Conservation (phyloP, 2,329 filamentous ascomycete genomes). For the Scedosporium aurantiacum region DNA sequence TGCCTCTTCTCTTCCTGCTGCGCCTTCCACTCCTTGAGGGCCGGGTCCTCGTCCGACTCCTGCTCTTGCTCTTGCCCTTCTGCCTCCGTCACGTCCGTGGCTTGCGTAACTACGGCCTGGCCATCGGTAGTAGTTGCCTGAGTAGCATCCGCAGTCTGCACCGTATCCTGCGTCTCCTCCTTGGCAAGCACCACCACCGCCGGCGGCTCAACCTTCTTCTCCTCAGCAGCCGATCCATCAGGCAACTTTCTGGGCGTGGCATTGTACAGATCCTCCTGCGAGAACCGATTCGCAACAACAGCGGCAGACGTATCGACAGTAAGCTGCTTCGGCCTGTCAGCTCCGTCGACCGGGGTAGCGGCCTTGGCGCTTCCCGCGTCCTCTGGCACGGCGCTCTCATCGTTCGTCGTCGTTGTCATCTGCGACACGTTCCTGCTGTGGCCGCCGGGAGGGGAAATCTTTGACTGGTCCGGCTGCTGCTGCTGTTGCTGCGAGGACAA, state of each 20-base stretch:
- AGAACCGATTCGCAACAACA: slow-evolving; percentile 8
- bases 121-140: slow-evolving; percentile 5
- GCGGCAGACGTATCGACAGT: background rate
- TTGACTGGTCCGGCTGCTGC: background rate
- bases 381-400: slow-evolving; percentile 9
- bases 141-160: slow-evolving; percentile 6
- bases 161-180: background rate
- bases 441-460: background rate
- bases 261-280: slow-evolving; percentile 23
- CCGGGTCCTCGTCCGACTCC: slow-evolving; percentile 12
- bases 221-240: background rate
- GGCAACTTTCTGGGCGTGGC: slow-evolving; percentile 16
- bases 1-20: slow-evolving; percentile 34
- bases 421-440: slow-evolving; percentile 3
- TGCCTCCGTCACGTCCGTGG: background rate
- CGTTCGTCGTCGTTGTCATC: slow-evolving; percentile 9
- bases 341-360: background rate
- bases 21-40: slow-evolving; percentile 28
- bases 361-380: slow-evolving; percentile 5
- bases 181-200: background rate
- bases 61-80: too few relatives aligned
- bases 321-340: background rate
- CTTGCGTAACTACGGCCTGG: background rate
- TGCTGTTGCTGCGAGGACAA: background rate
- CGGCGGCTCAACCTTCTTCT: background rate